Percentiles rank a stretch among this genome's conserved stretches.
Conservation (phyloP, 768 basidiomycete genomes). For the Gymnopilus dilepis region DNA sequence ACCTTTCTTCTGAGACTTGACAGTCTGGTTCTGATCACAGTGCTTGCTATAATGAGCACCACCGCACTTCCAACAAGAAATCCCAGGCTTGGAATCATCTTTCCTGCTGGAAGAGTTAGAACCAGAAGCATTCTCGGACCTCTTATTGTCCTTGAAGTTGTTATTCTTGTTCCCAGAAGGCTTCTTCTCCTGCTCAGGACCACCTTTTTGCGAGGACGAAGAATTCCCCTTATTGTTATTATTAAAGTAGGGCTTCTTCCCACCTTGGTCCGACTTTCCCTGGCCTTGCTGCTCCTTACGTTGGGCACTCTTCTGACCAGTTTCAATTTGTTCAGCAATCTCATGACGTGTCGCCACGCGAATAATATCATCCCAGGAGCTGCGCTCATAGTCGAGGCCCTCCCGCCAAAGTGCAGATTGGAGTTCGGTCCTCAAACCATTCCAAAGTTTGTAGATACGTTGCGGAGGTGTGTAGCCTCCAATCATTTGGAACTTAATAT, state of each 20-base stretch:
- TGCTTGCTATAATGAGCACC: neutral
- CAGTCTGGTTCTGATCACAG: neutral
- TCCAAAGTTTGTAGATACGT: conserved; percentile 39
- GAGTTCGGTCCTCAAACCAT: conserved; percentile 32
- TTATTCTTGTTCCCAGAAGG: neutral
- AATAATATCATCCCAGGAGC: conserved; percentile 28
- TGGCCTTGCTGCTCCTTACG: neutral
- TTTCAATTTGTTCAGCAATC: conserved; percentile 1
- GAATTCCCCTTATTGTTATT: neutral
- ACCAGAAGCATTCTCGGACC: neutral
- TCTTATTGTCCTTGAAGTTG: neutral
- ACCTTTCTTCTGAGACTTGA: neutral
- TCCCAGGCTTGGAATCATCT: neutral
- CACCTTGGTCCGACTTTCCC: neutral
- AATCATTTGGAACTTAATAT: conserved; percentile 33
- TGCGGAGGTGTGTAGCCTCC: conserved; percentile 30
- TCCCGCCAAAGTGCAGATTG: conserved; percentile 33
- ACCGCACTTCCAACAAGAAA: neutral
- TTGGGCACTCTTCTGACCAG: neutral
- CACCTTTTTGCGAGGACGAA: neutral
- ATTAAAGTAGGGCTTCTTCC: neutral
- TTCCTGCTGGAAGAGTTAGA: neutral
- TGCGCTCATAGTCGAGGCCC: conserved; percentile 31
- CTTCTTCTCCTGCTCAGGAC: neutral
- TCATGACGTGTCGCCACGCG: neutral